Percentiles rank a stretch among this genome's conserved stretches.
Evolutionary conservation across 441 rosid genomes (phyloP).

Genomic region (Erodium texanum): DNA sequence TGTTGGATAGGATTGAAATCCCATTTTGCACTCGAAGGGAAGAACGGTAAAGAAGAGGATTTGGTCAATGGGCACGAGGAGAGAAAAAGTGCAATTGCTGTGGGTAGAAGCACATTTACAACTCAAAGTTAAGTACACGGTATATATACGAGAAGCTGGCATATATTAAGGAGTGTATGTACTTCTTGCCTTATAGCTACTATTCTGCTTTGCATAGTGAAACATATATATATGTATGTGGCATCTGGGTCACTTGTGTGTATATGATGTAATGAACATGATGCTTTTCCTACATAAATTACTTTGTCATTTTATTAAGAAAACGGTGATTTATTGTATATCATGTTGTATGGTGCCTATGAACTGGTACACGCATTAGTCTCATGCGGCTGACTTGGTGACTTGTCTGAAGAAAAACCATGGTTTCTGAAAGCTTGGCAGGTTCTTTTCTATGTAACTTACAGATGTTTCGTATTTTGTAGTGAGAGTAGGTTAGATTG

Average conservation of each 20-base stretch:
- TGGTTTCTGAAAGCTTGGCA: too few relatives aligned
- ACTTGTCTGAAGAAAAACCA: too few relatives aligned
- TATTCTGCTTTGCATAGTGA: not conserved
- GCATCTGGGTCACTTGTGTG: not conserved
- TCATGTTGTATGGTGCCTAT: too few relatives aligned
- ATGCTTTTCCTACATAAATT: too few relatives aligned
- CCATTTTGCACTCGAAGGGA: slow-evolving; percentile 45
- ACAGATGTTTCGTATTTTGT: too few relatives aligned
- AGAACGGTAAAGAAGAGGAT: not conserved
- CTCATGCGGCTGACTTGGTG: too few relatives aligned
- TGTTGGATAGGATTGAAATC: slow-evolving; percentile 92
- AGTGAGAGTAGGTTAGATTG: too few relatives aligned
- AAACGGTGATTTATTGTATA: too few relatives aligned
- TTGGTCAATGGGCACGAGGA: slow-evolving; percentile 13
- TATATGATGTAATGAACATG: not conserved
- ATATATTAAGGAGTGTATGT: not conserved
- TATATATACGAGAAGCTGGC: not conserved
- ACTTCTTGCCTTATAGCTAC: not conserved
- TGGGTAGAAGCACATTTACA: not conserved
- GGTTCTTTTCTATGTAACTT: too few relatives aligned
- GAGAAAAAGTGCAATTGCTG: not conserved
- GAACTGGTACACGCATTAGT: too few relatives aligned
- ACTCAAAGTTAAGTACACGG: not conserved
- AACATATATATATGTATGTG: not conserved
- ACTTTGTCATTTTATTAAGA: too few relatives aligned